Evolutionary conservation across 495 filamentous ascomycete species (phyloP).

Genomic region (Penicilliopsis zonata): DNA sequence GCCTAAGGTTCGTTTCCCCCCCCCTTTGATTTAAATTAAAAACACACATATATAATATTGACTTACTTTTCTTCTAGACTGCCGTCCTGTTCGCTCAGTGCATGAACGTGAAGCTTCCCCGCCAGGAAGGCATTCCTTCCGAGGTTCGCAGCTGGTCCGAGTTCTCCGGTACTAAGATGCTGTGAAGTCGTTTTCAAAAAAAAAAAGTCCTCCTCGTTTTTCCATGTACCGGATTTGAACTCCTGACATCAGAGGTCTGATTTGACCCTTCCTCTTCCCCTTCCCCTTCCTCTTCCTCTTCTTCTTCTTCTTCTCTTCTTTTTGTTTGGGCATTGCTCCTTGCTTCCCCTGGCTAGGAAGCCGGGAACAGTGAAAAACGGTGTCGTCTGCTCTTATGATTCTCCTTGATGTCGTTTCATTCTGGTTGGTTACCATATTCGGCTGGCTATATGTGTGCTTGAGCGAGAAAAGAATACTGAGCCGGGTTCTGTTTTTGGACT

Average conservation of each 20-base stretch:
- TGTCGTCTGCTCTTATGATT: conserved; percentile 10
- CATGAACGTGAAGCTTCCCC: conserved; percentile 89
- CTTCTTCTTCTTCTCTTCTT: conserved; percentile 10
- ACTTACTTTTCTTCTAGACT: conserved; percentile 46
- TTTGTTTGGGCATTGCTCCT: conserved; percentile 6
- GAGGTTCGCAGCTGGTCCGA: conserved; percentile 93
- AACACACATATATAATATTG: conserved; percentile 8
- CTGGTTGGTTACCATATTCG: conserved; percentile 7
- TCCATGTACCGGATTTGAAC: too few species aligned
- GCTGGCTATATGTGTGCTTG: conserved; percentile 13
- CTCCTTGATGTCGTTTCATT: conserved; percentile 6
- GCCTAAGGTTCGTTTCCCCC: conserved; percentile 66
- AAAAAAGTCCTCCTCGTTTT: conserved; percentile 8
- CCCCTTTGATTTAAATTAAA: too few species aligned
- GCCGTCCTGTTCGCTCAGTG: conserved; percentile 90
- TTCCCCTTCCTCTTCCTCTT: conserved; percentile 3
- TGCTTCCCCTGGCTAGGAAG: conserved; percentile 8
- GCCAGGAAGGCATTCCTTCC: conserved; percentile 64
- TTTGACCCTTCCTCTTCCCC: conserved; percentile 3
- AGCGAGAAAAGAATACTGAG: conserved; percentile 17
- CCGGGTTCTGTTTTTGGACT: conserved; percentile 4
- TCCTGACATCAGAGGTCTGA: too few species aligned
- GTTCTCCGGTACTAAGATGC: conserved; percentile 80
- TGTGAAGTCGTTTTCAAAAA: conserved; percentile 46
- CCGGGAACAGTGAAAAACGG: conserved; percentile 8